phyloP scores from a whole-genome alignment of 1,284 basidiomycete genomes.

The Peniophora sp. region DNA sequence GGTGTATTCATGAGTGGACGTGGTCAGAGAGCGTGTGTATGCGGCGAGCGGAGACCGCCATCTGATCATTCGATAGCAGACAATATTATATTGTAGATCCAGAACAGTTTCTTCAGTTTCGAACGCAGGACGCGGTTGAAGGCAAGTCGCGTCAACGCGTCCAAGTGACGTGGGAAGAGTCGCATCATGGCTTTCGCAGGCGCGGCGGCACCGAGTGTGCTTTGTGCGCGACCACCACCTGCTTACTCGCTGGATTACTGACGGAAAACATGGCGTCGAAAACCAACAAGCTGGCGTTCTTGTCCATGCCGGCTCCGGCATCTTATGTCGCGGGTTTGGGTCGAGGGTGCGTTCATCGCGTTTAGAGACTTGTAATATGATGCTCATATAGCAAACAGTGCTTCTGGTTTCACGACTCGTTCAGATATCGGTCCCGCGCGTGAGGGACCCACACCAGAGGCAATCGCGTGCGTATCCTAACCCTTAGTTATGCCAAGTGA shows the following conservation, averaged over 20 bases:
- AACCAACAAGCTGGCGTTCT: conserved; percentile 73
- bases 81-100: not conserved
- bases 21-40: not conserved
- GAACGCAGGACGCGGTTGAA: not conserved
- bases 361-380: conserved; percentile 4
- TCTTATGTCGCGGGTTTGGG: conserved; percentile 96
- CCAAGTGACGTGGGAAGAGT: not conserved
- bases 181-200: not conserved
- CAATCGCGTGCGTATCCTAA: conserved; percentile 57
- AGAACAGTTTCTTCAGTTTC: not conserved
- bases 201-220: no score
- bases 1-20: not conserved
- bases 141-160: not conserved
- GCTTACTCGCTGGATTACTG: not conserved
- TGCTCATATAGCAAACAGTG: conserved; percentile 37
- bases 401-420: conserved; percentile 96
- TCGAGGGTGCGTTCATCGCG: conserved; percentile 60
- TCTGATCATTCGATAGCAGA: not conserved
- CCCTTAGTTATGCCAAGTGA: not conserved
- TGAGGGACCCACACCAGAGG: conserved; percentile 87
- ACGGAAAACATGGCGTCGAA: conserved; percentile 34
- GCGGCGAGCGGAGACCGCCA: no score
- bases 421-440: conserved; percentile 98
- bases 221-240: no score
- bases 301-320: conserved; percentile 85